Conservation (phyloP, 2,329 filamentous ascomycete species). For the Zymoseptoria pseudotritici region DNA sequence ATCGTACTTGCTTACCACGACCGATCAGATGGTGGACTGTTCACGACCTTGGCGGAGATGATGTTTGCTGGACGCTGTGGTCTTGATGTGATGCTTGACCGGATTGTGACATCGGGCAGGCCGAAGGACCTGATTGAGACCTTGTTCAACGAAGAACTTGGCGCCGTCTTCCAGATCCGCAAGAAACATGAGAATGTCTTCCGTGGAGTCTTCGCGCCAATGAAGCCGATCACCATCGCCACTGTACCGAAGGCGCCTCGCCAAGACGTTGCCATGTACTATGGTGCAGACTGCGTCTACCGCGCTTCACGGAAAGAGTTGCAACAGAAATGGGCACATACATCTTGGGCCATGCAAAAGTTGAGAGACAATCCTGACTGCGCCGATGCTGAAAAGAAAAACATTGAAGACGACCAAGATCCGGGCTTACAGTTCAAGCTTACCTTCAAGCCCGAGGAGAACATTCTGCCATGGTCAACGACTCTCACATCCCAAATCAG, state of each 20-base stretch:
- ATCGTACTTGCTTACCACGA: conserved; percentile 92
- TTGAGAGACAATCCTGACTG: conserved; percentile 81
- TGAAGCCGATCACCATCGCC: conserved; percentile 78
- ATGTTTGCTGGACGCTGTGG: conserved; percentile 94
- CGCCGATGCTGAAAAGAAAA: conserved; percentile 73
- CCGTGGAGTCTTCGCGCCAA: conserved; percentile 76
- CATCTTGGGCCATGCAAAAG: conserved; percentile 85
- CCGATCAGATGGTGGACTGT: conserved; percentile 81
- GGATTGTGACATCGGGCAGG: conserved; percentile 55
- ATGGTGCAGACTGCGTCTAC: conserved; percentile 61
- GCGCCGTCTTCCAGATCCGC: conserved; percentile 90
- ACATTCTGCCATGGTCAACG: conserved; percentile 60
- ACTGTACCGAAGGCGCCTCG: conserved; percentile 61
- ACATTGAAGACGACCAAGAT: conserved; percentile 66
- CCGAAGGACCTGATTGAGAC: conserved; percentile 57
- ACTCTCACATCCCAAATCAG: conserved; percentile 55
- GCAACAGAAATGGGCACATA: conserved; percentile 82
- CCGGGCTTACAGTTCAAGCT: conserved; percentile 80
- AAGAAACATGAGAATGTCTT: conserved; percentile 79
- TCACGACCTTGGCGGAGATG: conserved; percentile 92
- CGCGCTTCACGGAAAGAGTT: conserved; percentile 63
- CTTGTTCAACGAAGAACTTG: conserved; percentile 93
- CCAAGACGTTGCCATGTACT: conserved; percentile 69
- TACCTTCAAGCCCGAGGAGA: conserved; percentile 71
- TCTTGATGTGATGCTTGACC: conserved; percentile 75